Evolutionary conservation across 192 early-diverging fungal species (phyloP).

Genomic region (Podila verticillata): DNA sequence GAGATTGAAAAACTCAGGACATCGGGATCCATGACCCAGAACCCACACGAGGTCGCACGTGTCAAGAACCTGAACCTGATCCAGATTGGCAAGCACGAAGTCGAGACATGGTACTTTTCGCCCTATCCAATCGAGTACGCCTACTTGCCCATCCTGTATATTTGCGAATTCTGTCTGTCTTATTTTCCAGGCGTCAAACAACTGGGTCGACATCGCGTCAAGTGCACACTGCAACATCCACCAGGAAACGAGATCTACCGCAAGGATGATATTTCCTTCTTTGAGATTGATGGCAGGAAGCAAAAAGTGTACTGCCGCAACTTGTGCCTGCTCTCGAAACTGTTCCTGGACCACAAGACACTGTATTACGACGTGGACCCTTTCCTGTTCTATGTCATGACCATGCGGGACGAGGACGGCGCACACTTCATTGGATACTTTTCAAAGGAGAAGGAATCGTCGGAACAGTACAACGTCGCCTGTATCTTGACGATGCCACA

Average conservation of each 20-base stretch:
- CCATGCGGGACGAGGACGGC: slow-evolving; percentile 84
- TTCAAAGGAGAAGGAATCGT: slow-evolving; percentile 98
- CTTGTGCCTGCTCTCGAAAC: slow-evolving; percentile 93
- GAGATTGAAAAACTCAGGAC: slow-evolving; percentile 96
- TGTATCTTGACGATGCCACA: slow-evolving; percentile 99
- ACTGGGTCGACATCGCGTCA: slow-evolving; percentile 83
- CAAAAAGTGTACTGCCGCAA: slow-evolving; percentile 96
- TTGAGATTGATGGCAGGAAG: slow-evolving; percentile 96
- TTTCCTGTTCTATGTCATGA: slow-evolving; percentile 98
- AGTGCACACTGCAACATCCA: slow-evolving; percentile 93
- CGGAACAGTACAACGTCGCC: slow-evolving; percentile 97
- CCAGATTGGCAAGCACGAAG: slow-evolving; percentile 90
- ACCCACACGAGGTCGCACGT: slow-evolving; percentile 89
- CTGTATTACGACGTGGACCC: slow-evolving; percentile 99
- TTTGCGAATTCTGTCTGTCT: slow-evolving; percentile 97
- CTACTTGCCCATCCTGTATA: slow-evolving; percentile 79
- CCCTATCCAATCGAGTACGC: slow-evolving; percentile 94
- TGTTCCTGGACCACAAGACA: slow-evolving; percentile 99
- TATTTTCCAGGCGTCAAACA: slow-evolving; percentile 78
- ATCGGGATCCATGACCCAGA: slow-evolving; percentile 97
- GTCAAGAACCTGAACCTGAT: slow-evolving; percentile 96
- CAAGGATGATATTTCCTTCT: slow-evolving; percentile 91
- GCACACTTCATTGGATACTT: slow-evolving; percentile 97
- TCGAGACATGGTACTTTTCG: slow-evolving; percentile 99
- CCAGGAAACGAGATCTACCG: slow-evolving; percentile 99